These are phyloP conservation scores for Citrus medica DNA, from an alignment of 345 rosid genomes.

Conservation along the genomic window DNA sequence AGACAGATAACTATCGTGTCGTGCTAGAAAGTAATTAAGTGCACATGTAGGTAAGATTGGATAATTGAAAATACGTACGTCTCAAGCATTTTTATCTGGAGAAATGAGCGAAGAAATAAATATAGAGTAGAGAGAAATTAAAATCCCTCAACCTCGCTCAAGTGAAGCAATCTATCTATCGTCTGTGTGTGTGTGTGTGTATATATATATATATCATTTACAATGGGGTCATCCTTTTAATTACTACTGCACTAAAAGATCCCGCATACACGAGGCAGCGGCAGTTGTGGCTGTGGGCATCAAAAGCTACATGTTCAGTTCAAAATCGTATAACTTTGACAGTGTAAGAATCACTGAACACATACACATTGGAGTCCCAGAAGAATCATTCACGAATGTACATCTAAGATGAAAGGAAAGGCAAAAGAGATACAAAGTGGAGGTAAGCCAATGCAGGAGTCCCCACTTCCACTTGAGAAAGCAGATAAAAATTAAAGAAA, in stretches of 20 bases:
- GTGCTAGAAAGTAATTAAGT: not conserved
- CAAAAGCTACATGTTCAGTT: slow-evolving; percentile 19
- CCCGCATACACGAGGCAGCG: slow-evolving; percentile 13
- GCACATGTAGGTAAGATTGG: not conserved
- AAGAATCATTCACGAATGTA: slow-evolving; percentile 10
- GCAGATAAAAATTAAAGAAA: slow-evolving; percentile 14
- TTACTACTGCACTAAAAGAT: not conserved
- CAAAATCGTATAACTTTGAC: slow-evolving; percentile 35
- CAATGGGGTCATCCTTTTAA: slow-evolving; percentile 19
- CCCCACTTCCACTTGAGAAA: slow-evolving; percentile 25
- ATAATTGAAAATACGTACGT: not conserved
- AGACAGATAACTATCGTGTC: not conserved
- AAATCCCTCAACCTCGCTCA: not conserved
- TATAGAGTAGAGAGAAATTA: slow-evolving; percentile 1
- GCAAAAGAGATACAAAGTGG: slow-evolving; percentile 34
- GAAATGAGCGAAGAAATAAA: slow-evolving; percentile 13
- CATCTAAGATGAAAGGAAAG: slow-evolving; percentile 18
- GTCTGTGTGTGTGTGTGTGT: not conserved
- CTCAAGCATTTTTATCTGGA: slow-evolving; percentile 3
- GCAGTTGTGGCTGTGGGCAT: slow-evolving; percentile 20
- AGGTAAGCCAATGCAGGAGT: slow-evolving; percentile 28
- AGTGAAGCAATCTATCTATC: slow-evolving; percentile 6
- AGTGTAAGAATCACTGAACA: slow-evolving; percentile 6
- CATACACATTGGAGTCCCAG: slow-evolving; percentile 10
- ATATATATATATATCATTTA: not conserved